Evolutionary conservation across 352 stramenopile species (phyloP).

Genomic region (Phytophthora rubi): DNA sequence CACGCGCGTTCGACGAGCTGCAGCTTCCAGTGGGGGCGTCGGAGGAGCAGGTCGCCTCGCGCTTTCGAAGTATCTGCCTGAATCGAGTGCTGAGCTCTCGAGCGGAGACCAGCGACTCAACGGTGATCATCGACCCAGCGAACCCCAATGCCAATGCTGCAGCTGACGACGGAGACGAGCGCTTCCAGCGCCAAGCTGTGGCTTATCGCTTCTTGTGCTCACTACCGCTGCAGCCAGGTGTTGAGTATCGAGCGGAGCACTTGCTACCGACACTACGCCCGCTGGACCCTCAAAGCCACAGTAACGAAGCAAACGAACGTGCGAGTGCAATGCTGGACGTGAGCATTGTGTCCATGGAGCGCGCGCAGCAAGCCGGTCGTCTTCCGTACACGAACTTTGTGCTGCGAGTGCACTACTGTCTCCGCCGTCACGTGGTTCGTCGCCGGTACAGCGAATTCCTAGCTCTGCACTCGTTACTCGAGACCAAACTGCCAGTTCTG

Average conservation of each 20-base stretch:
- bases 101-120: slow-evolving; percentile 15
- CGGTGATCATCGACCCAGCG: neutral
- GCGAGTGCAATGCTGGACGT: slow-evolving; percentile 72
- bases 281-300: slow-evolving; percentile 34
- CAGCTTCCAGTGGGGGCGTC: slow-evolving; percentile 56
- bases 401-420: slow-evolving; percentile 72
- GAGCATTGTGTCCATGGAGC: slow-evolving; percentile 65
- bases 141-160: slow-evolving; percentile 8
- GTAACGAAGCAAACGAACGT: slow-evolving; percentile 36
- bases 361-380: slow-evolving; percentile 52
- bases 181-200: slow-evolving; percentile 67
- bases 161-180: slow-evolving; percentile 24
- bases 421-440: slow-evolving; percentile 70
- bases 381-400: slow-evolving; percentile 84
- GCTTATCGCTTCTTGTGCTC: slow-evolving; percentile 72
- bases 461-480: slow-evolving; percentile 48
- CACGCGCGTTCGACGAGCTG: slow-evolving; percentile 63
- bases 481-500: slow-evolving; percentile 56
- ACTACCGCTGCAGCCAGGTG: slow-evolving; percentile 44
- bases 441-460: slow-evolving; percentile 74
- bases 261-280: slow-evolving; percentile 55
- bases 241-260: slow-evolving; percentile 43
- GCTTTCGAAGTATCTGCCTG: slow-evolving; percentile 59
- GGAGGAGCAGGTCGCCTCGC: slow-evolving; percentile 52
- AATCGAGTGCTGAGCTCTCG: slow-evolving; percentile 37